Percentiles rank a stretch among this genome's conserved stretches.
These are phyloP conservation scores for Mucor mucedo DNA, from an alignment of 371 early-diverging fungal genomes.

Conservation along the genomic window DNA sequence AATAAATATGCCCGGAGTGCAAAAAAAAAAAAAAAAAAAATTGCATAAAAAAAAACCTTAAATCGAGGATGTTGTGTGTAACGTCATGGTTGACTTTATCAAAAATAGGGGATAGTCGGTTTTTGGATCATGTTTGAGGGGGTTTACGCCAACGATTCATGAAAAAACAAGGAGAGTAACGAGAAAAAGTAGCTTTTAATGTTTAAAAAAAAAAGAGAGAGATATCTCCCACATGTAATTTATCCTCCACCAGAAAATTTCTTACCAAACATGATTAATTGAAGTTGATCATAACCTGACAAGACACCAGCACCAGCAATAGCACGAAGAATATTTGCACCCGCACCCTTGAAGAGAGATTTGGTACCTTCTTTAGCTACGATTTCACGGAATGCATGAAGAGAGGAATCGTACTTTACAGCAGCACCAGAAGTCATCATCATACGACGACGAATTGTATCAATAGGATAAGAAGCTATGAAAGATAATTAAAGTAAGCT, in stretches of 20 bases:
- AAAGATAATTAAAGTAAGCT: not conserved
- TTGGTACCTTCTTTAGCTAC: constrained; percentile 70
- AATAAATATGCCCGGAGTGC: no score
- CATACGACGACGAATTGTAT: constrained; percentile 92
- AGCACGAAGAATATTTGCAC: constrained; percentile 83
- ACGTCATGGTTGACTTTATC: no score
- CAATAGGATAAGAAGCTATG: constrained; percentile 82
- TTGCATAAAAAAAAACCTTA: no score
- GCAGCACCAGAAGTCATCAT: constrained; percentile 85
- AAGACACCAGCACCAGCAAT: constrained; percentile 82
- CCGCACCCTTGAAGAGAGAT: constrained; percentile 86
- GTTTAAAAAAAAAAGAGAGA: not conserved
- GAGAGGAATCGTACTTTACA: constrained; percentile 74
- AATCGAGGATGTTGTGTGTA: no score
- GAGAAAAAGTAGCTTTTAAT: constrained; percentile 9
- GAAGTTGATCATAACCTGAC: constrained; percentile 75
- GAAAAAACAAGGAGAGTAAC: constrained; percentile 26
- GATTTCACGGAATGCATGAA: constrained; percentile 72
- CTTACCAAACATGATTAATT: constrained; percentile 64
- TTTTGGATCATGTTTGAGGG: no score
- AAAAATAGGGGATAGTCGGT: no score
- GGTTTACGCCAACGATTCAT: not conserved
- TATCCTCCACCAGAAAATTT: constrained; percentile 41
- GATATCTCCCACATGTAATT: not conserved
- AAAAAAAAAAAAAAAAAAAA: no score